Evolutionary conservation across 306 rosid genomes (phyloP).

Genomic region (Rosa rugosa): DNA sequence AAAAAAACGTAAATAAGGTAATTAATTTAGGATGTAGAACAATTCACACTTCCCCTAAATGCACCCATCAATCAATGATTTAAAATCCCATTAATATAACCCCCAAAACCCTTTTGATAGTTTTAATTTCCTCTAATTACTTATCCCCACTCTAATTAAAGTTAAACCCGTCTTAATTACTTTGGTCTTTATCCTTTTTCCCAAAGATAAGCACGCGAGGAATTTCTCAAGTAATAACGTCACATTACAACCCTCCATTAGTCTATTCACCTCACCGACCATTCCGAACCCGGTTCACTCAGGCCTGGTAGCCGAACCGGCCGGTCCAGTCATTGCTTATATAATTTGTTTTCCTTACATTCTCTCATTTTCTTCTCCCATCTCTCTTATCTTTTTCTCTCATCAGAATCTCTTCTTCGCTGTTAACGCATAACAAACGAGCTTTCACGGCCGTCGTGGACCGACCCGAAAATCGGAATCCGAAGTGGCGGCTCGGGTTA

Average conservation of each 20-base stretch:
- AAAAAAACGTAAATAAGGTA: neutral
- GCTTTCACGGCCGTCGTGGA: constrained; percentile 35
- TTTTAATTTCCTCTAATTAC: neutral
- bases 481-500: constrained; percentile 39
- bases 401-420: constrained; percentile 28
- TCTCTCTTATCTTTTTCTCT: constrained; percentile 49
- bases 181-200: too few relatives aligned
- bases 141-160: neutral
- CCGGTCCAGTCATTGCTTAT: constrained; percentile 33
- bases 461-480: constrained; percentile 42
- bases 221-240: neutral
- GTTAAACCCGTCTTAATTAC: neutral
- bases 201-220: neutral
- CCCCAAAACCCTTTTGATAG: neutral
- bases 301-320: neutral
- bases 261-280: constrained; percentile 8
- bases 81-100: neutral
- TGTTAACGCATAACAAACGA: constrained; percentile 21
- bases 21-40: neutral
- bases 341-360: constrained; percentile 31
- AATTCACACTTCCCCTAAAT: neutral
- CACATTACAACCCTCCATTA: constrained; percentile 5
- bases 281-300: neutral
- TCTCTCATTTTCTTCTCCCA: constrained; percentile 25
- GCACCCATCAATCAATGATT: neutral